A percentile compares a stretch with the other conserved stretches of the same genome.
These are phyloP conservation scores for Eutrema salsugineum DNA, from an alignment of 441 rosid species.

Conservation along the genomic window DNA sequence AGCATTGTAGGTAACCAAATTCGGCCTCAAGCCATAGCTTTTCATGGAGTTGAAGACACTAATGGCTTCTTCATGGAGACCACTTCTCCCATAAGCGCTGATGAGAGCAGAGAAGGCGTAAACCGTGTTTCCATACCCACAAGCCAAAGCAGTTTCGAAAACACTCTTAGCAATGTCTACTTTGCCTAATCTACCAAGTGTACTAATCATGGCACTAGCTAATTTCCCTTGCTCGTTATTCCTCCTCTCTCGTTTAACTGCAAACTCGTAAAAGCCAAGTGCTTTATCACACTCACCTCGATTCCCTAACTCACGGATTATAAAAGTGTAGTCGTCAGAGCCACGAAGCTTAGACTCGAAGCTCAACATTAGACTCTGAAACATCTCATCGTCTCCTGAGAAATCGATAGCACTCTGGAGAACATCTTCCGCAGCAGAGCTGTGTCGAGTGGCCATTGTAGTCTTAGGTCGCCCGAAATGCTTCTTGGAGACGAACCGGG, in stretches of 20 bases:
- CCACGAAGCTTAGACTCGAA: conserved; percentile 68
- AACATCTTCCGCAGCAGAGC: conserved; percentile 65
- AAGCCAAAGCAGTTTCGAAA: conserved; percentile 58
- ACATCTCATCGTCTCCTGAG: conserved; percentile 42
- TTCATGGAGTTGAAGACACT: conserved; percentile 68
- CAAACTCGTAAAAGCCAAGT: conserved; percentile 61
- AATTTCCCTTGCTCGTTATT: conserved; percentile 85
- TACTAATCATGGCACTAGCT: conserved; percentile 78
- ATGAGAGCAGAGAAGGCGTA: conserved; percentile 83
- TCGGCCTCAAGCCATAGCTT: conserved; percentile 60
- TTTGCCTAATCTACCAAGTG: conserved; percentile 80
- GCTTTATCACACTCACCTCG: conserved; percentile 66
- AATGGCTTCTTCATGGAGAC: conserved; percentile 61
- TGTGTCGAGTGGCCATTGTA: conserved; percentile 46
- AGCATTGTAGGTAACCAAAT: conserved; percentile 85
- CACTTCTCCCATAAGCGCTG: conserved; percentile 84
- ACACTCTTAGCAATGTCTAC: conserved; percentile 62
- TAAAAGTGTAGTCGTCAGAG: conserved; percentile 69
- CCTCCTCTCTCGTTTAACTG: conserved; percentile 55
- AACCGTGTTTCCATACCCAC: conserved; percentile 85
- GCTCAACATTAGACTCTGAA: conserved; percentile 46
- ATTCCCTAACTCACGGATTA: conserved; percentile 79
- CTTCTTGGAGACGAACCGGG: conserved; percentile 81
- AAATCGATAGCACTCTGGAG: conserved; percentile 45
- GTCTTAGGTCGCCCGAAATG: conserved; percentile 71